Conservation (phyloP, 208 protist genomes). For the Leishmania guyanensis region DNA sequence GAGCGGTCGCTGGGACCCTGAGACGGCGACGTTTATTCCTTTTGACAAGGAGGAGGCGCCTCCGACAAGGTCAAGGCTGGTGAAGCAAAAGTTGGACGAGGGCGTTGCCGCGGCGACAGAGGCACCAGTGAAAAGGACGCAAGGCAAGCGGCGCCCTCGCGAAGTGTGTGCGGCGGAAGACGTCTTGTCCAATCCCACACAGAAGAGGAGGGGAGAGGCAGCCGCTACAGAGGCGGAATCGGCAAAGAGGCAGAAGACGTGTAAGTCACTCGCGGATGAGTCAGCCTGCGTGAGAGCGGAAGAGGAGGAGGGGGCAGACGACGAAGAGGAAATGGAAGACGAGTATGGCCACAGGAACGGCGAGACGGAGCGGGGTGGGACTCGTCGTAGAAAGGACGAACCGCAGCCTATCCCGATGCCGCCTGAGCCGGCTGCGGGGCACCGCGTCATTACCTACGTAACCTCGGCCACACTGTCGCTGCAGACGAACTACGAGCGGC, state of each 20-base stretch:
- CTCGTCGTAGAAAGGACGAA: constrained; percentile 47
- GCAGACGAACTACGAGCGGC: constrained; percentile 85
- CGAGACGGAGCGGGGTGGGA: constrained; percentile 11
- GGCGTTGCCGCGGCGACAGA: not conserved
- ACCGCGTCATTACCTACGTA: constrained; percentile 83
- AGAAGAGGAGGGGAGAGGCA: constrained; percentile 12
- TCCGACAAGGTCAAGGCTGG: constrained; percentile 1
- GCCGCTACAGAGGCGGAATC: not conserved
- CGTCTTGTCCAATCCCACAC: constrained; percentile 4
- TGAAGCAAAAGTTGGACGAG: not conserved
- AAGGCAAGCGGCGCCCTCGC: constrained; percentile 13
- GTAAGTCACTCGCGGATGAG: constrained; percentile 6
- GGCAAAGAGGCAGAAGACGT: constrained; percentile 31
- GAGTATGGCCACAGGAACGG: constrained; percentile 12
- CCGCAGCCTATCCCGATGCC: constrained; percentile 84
- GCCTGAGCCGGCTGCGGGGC: constrained; percentile 50
- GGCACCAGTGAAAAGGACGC: constrained; percentile 5
- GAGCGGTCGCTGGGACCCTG: constrained; percentile 75
- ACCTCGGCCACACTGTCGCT: constrained; percentile 93
- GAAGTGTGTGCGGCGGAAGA: not conserved
- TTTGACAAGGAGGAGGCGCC: constrained; percentile 45
- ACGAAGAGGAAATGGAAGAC: constrained; percentile 25
- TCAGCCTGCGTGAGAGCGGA: not conserved
- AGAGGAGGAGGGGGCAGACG: constrained; percentile 15
- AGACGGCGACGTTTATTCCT: constrained; percentile 70